Evolutionary conservation across 75 land plant genomes (phyloP), one percentile per base, ranked within the genome.

Genomic region (Ceratopteris richardii): DNA sequence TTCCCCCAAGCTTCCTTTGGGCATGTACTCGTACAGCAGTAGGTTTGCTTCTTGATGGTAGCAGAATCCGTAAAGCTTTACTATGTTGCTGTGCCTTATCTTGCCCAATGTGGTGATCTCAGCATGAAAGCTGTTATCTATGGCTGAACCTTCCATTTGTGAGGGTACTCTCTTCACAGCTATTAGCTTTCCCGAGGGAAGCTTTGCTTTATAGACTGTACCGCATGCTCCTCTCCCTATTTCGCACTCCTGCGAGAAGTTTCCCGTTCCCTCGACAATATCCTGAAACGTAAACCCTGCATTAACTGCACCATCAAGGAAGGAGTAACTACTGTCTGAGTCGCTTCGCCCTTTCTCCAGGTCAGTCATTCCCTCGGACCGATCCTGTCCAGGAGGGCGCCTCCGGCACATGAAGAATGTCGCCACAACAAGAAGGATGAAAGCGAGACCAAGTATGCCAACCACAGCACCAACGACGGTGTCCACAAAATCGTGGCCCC

Each of bases 191-290:
- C 66, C 66, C 0, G 78, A 62, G 33, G 70, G 62, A 61, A 81
- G 4, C 12, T 22, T 29, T 0, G 75, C 92, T 60, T 64, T 80
- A 60, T 83, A 87, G 50, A 87, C 84, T 17, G 65, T 63, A 24
- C 92, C 92, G 55, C 68, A 72, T 0, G 81, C 79, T 30, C 88
- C 88, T 58, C 73, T 80, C 1, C 92, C 88, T 20, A 87, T 57
- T 5, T 68, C 63, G 41, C 63, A 67, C 37, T 57, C 46, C 17
- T 69, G 79, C 23, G 66, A 57, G 13, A 85, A 57, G 31, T 66
- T 57, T 41, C 70, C 80, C 0, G 88, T 81, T 7, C 72, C 74
- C 56, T 78, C 67, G 39, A 85, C 57, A 13, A 78, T 50, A 54
- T 73, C 75, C 48, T 76, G 63, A 28, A 66, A 68, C 18, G 28